Conservation (phyloP, 164 flowering plant species). For the Dillenia turbinata region DNA sequence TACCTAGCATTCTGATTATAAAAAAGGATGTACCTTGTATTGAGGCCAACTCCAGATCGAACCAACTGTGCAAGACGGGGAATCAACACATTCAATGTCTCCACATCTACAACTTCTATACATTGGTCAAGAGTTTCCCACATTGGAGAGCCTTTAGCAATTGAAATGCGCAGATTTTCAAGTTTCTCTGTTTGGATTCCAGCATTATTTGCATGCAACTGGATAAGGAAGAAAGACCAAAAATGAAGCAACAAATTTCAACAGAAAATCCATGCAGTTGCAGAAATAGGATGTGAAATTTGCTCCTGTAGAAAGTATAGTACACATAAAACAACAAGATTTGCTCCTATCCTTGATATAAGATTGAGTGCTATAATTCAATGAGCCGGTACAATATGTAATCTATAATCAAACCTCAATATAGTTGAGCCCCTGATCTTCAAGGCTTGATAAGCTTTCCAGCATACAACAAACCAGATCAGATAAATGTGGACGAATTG, state of each 20-base stretch:
- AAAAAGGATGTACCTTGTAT: conserved; percentile 57
- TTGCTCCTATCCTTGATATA: too few relatives aligned
- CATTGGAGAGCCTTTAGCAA: conserved; percentile 96
- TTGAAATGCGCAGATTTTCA: conserved; percentile 85
- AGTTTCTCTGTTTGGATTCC: conserved; percentile 92
- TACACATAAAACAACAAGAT: background rate
- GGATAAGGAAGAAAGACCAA: conserved; percentile 11
- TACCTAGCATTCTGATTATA: too few relatives aligned
- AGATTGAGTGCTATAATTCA: background rate
- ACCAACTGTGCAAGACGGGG: conserved; percentile 91
- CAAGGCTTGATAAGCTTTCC: conserved; percentile 97
- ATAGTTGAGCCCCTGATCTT: conserved; percentile 95
- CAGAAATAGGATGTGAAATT: background rate
- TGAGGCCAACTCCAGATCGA: conserved; percentile 92
- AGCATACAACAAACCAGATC: conserved; percentile 97
- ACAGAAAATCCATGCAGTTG: background rate
- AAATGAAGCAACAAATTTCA: conserved; percentile 1
- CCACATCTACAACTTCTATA: conserved; percentile 67
- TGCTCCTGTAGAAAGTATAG: background rate
- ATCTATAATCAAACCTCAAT: conserved; percentile 61
- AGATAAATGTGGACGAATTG: conserved; percentile 85
- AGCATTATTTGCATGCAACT: conserved; percentile 87
- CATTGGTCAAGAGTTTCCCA: conserved; percentile 98
- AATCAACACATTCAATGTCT: conserved; percentile 68
- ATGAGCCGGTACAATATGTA: background rate